phyloP scores from a whole-genome alignment of 768 basidiomycete genomes.

The Mycena albidolilacea region DNA sequence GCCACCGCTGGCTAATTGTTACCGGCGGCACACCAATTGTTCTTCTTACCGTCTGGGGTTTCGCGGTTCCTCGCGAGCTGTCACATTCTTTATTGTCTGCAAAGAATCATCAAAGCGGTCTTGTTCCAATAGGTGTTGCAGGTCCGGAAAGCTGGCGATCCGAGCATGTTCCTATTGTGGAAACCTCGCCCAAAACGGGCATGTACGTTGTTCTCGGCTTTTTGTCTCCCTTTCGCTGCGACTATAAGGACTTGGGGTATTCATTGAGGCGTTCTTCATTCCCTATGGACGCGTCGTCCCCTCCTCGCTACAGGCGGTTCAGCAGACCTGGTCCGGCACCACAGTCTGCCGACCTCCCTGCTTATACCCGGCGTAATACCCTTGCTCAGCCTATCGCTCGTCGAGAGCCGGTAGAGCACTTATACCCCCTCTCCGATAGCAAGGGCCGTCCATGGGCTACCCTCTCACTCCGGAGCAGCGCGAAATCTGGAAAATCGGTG shows the following conservation, averaged over 20 bases:
- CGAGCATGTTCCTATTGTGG: conserved; percentile 28
- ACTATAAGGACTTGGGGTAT: conserved; percentile 29
- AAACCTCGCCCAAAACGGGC: conserved; percentile 24
- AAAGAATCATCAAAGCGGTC: conserved; percentile 26
- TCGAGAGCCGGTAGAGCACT: conserved; percentile 65
- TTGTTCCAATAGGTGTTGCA: conserved; percentile 21
- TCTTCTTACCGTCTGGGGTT: not conserved
- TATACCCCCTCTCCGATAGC: conserved; percentile 58
- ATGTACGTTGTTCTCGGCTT: conserved; percentile 21
- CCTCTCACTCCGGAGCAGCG: conserved; percentile 65
- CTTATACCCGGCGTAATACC: conserved; percentile 65
- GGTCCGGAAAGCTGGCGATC: conserved; percentile 21
- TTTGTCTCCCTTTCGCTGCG: conserved; percentile 16
- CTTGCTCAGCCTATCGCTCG: conserved; percentile 55
- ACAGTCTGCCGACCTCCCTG: conserved; percentile 62
- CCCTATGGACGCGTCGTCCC: conserved; percentile 63
- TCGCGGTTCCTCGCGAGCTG: conserved; percentile 16
- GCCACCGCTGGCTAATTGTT: conserved; percentile 28
- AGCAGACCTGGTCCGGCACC: conserved; percentile 66
- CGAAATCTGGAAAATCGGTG: conserved; percentile 65
- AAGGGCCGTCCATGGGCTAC: conserved; percentile 61
- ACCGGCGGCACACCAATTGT: conserved; percentile 24
- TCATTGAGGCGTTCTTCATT: conserved; percentile 20
- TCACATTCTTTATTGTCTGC: conserved; percentile 26
- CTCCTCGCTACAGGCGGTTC: conserved; percentile 66